phyloP scores from a whole-genome alignment of 78 protist species.

The Cavenderia fasciculata region DNA sequence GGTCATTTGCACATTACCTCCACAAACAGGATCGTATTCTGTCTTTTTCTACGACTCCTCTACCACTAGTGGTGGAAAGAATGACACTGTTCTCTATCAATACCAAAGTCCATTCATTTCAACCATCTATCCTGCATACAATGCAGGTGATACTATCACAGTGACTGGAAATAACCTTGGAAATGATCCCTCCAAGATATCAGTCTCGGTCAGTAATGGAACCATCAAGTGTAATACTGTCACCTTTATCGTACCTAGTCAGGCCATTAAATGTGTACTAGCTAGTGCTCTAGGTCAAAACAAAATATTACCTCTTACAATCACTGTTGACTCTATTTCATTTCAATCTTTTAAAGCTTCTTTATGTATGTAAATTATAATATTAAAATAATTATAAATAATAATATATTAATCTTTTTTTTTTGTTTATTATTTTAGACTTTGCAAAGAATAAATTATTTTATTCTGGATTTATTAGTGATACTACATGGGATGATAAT shows the following conservation, averaged over 20 bases:
- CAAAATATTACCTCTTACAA: constrained; percentile 17
- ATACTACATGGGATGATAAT: neutral
- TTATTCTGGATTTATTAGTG: constrained; percentile 32
- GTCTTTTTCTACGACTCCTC: neutral
- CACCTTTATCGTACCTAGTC: neutral
- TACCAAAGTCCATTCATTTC: neutral
- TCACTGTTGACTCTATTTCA: neutral
- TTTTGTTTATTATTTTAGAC: neutral
- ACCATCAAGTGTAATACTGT: neutral
- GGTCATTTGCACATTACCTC: constrained; percentile 4
- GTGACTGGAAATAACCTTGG: constrained; percentile 23
- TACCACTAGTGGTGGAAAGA: neutral
- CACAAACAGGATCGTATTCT: neutral
- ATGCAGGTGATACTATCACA: neutral
- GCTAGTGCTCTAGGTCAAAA: neutral
- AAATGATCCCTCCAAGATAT: neutral
- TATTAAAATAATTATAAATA: neutral
- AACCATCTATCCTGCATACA: neutral
- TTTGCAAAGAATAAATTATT: neutral
- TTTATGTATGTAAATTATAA: neutral
- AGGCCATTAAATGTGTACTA: constrained; percentile 16
- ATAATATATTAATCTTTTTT: neutral
- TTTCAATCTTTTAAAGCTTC: constrained; percentile 28
- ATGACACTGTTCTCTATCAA: neutral
- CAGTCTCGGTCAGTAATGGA: neutral